A percentile compares a stretch with the other conserved stretches of the same genome.
These are phyloP conservation scores for Aechmea fasciata DNA, from an alignment of 176 grass and related monocot species.

Conservation along the genomic window DNA sequence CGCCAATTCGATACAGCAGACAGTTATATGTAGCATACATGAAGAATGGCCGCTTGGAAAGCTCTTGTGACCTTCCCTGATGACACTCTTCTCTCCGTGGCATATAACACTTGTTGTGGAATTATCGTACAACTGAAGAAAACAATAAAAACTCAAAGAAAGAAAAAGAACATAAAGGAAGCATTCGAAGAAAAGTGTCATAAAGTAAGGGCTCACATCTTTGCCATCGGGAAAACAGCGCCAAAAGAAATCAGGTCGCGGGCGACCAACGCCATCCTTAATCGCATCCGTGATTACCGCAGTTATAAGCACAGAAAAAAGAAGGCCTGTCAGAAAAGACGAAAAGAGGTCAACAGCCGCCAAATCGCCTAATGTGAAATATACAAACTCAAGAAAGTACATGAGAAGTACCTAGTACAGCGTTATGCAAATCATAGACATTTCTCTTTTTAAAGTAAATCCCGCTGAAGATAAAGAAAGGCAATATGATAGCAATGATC, in stretches of 20 bases:
- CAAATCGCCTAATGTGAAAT: slow-evolving; percentile 6
- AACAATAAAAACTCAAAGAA: too few relatives aligned
- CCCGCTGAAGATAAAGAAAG: slow-evolving; percentile 40
- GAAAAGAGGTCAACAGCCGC: slow-evolving; percentile 18
- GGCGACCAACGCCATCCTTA: not conserved
- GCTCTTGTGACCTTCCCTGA: slow-evolving; percentile 84
- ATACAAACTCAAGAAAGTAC: not conserved
- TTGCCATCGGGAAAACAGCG: slow-evolving; percentile 31
- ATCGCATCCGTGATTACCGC: not conserved
- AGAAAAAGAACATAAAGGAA: not conserved
- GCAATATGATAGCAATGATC: slow-evolving; percentile 54
- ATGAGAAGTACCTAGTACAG: slow-evolving; percentile 40
- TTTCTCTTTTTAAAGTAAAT: slow-evolving; percentile 71
- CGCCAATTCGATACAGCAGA: too few relatives aligned
- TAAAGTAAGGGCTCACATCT: slow-evolving; percentile 22
- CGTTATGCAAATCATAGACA: slow-evolving; percentile 79
- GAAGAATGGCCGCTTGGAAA: slow-evolving; percentile 75
- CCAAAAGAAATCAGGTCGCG: slow-evolving; percentile 5
- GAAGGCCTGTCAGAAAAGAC: slow-evolving; percentile 33
- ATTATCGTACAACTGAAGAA: slow-evolving; percentile 18
- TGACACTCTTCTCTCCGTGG: slow-evolving; percentile 54
- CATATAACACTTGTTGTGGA: slow-evolving; percentile 46
- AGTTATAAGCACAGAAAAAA: slow-evolving; percentile 15
- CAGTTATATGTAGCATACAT: slow-evolving; percentile 33
- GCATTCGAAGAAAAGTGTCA: not conserved